Evolutionary conservation across 805 yeast genomes (phyloP).

Genomic region (Saturnispora zaruensis): DNA sequence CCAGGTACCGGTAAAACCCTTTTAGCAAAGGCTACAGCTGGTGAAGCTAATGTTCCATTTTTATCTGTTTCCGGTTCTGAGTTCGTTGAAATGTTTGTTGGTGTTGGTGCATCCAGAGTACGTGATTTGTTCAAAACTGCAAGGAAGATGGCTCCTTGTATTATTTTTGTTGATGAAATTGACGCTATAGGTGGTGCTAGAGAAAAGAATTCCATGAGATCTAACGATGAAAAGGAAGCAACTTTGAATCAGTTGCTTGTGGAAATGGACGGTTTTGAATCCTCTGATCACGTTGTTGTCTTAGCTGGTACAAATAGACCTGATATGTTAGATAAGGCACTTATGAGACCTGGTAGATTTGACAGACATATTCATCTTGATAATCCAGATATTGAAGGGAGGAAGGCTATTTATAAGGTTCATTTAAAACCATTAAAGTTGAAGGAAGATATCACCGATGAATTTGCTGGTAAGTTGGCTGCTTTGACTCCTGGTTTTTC

Average conservation of each 20-base stretch:
- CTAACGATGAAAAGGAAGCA: constrained; percentile 94
- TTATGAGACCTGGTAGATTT: constrained; percentile 95
- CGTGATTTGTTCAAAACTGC: constrained; percentile 92
- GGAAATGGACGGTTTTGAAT: constrained; percentile 97
- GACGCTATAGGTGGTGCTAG: constrained; percentile 97
- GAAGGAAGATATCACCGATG: constrained; percentile 37
- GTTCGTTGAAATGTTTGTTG: constrained; percentile 97
- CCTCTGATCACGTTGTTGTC: constrained; percentile 89
- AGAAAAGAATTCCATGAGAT: constrained; percentile 59
- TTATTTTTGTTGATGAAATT: constrained; percentile 95
- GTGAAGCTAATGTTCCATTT: constrained; percentile 98
- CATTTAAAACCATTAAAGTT: constrained; percentile 70
- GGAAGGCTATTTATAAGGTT: constrained; percentile 86
- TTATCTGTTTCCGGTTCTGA: constrained; percentile 95
- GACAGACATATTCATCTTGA: constrained; percentile 90
- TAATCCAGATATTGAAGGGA: constrained; percentile 89
- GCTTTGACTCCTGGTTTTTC: constrained; percentile 97
- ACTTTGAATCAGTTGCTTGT: constrained; percentile 92
- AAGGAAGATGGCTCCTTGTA: constrained; percentile 88
- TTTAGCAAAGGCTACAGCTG: constrained; percentile 96
- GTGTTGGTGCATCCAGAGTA: constrained; percentile 97
- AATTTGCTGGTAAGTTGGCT: constrained; percentile 77
- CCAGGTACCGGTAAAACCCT: constrained; percentile 99
- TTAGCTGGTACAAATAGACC: constrained; percentile 96
- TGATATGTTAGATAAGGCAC: constrained; percentile 86